phyloP scores from a whole-genome alignment of 176 grass and related monocot species.

The Aegilops longissima region DNA sequence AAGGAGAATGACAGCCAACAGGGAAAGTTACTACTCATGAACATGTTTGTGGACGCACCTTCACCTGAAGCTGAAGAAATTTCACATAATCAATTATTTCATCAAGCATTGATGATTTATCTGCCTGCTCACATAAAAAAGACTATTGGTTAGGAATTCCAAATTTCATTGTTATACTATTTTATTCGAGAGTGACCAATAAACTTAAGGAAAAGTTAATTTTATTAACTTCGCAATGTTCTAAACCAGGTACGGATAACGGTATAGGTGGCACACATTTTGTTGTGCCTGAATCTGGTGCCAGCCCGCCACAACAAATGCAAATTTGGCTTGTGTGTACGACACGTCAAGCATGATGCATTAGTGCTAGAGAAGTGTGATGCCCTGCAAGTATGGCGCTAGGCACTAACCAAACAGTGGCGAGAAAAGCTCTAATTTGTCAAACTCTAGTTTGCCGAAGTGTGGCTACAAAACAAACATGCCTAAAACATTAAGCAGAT shows the following conservation, averaged over 20 bases:
- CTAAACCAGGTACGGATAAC: not conserved
- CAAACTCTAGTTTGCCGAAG: not conserved
- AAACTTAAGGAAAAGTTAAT: not conserved
- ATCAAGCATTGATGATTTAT: slow-evolving; percentile 86
- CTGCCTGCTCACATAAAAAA: slow-evolving; percentile 57
- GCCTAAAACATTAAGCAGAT: not conserved
- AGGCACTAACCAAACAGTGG: not conserved
- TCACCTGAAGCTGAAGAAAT: slow-evolving; percentile 96
- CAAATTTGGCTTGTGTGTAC: not conserved
- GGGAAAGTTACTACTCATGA: not conserved
- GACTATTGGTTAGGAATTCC: not conserved
- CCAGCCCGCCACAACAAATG: not conserved
- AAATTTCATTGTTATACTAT: not conserved
- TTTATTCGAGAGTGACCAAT: slow-evolving; percentile 5
- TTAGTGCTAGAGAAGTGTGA: not conserved
- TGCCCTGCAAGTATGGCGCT: not conserved
- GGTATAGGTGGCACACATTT: not conserved
- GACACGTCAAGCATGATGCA: not conserved
- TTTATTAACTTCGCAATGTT: not conserved
- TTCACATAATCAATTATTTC: slow-evolving; percentile 96
- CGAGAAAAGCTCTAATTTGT: not conserved
- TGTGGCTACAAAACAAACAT: not conserved
- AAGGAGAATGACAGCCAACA: not conserved
- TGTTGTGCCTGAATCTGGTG: not conserved
- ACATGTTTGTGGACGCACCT: slow-evolving; percentile 42